Evolutionary conservation across 345 rosid genomes (phyloP), one percentile per base, ranked within the genome.

Genomic region (Populus nigra): DNA sequence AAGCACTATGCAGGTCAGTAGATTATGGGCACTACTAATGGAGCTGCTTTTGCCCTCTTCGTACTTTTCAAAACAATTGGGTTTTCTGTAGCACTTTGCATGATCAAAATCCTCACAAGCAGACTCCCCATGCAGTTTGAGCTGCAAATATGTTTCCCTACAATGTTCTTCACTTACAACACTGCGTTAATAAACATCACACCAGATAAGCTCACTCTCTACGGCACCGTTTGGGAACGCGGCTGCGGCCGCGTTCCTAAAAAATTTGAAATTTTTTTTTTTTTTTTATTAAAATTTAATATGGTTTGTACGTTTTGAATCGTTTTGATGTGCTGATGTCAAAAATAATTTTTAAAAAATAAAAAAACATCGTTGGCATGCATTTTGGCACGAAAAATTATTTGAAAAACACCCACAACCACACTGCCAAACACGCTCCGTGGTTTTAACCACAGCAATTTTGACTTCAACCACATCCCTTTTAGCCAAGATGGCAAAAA

Each of bases 81-180:
- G 22, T 50, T 71, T 57, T 49, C 87, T 41, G 63, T 78, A 68
- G 83, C 92, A 3, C 88, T 88, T 65, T 79, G 77, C 9, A 83
- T 82, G 88, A 86, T 89, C 76, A 82, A 74, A 43, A 75, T 87
- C 78, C 85, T 91, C 77, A 87, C 91, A n/a, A 74, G n/a, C n/a
- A n/a, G n/a, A n/a, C n/a, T n/a, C n/a, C n/a, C n/a, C n/a, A n/a
- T 84, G 81, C 89, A 79, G 38, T 78, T 87, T 55, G 87, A 89
- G 86, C 88, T 90, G 66, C 91, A 84, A 62, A 47, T 87, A 0
- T 90, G 88, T 68, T 77, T n/a, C n/a, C n/a, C n/a, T n/a, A n/a
- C n/a, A n/a, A n/a, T n/a, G n/a, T n/a, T n/a, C 87, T 73, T 76
- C 80, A 77, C 92, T 0, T 85, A 82, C 66, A 83, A 81, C 79